A percentile compares a stretch with the other conserved stretches of the same genome.
These are phyloP conservation scores for Penicillium hesseltinei DNA, from an alignment of 2,329 filamentous ascomycete species.

Conservation along the genomic window DNA sequence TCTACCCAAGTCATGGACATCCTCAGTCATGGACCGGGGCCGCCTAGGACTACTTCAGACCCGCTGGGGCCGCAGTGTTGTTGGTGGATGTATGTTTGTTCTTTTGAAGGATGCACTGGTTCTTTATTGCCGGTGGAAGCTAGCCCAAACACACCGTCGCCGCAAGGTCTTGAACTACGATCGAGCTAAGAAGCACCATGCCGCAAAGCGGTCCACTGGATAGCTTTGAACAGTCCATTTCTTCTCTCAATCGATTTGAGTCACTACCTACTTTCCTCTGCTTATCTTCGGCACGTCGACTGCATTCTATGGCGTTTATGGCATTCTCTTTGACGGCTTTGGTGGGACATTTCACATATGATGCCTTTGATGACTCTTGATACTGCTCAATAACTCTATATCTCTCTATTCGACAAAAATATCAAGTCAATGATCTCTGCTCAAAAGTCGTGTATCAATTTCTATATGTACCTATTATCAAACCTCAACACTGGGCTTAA, in stretches of 20 bases:
- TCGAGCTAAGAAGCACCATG: conserved; percentile 38
- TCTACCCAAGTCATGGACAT: conserved; percentile 66
- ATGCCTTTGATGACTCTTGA: conserved; percentile 17
- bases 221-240: background rate
- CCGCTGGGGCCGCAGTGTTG: conserved; percentile 82
- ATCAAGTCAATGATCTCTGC: background rate
- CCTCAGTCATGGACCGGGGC: conserved; percentile 38
- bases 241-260: background rate
- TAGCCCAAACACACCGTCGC: conserved; percentile 48
- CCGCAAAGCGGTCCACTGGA: conserved; percentile 17
- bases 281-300: conserved; percentile 2
- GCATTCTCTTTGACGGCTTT: conserved; percentile 10
- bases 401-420: background rate
- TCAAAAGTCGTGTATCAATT: background rate
- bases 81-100: conserved; percentile 85
- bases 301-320: conserved; percentile 23
- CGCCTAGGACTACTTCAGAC: conserved; percentile 71
- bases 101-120: conserved; percentile 70
- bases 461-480: background rate
- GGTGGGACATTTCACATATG: conserved; percentile 11
- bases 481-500: background rate
- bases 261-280: background rate
- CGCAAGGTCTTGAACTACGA: conserved; percentile 50
- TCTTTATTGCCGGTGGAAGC: conserved; percentile 56
- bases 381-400: background rate